phyloP scores from a whole-genome alignment of 805 yeast species.

The Candida caryicola region DNA sequence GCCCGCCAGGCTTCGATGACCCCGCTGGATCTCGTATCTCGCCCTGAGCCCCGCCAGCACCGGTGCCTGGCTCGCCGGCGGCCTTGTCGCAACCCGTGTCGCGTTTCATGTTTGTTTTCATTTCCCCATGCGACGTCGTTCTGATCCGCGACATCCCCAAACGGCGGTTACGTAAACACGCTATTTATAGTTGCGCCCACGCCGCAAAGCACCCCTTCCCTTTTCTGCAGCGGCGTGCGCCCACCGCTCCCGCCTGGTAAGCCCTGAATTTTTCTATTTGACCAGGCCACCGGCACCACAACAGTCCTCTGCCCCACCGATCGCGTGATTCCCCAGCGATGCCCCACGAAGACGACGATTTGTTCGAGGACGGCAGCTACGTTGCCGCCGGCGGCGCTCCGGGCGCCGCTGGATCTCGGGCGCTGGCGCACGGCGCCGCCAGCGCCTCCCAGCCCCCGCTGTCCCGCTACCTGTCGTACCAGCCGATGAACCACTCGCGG shows the following conservation, averaged over 20 bases:
- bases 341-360: slow-evolving; percentile 11
- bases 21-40: background rate
- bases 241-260: background rate
- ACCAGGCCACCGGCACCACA: background rate
- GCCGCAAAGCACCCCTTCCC: background rate
- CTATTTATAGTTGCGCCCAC: background rate
- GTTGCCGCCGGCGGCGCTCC: background rate
- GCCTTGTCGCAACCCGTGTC: too few relatives aligned
- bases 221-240: too few relatives aligned
- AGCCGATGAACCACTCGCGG: slow-evolving; percentile 4
- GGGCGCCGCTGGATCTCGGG: background rate
- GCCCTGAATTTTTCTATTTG: background rate
- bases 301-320: background rate
- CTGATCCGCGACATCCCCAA: background rate
- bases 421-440: background rate
- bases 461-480: too few relatives aligned
- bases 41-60: too few relatives aligned
- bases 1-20: background rate
- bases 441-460: background rate
- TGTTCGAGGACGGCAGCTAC: slow-evolving; percentile 8
- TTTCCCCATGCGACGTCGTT: too few relatives aligned
- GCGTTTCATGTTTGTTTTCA: too few relatives aligned
- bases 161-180: background rate
- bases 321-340: background rate
- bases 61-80: too few relatives aligned